Base-by-base conservation (phyloP, 2,329 filamentous ascomycete species). In the Pyrenophora graminea region DNA sequence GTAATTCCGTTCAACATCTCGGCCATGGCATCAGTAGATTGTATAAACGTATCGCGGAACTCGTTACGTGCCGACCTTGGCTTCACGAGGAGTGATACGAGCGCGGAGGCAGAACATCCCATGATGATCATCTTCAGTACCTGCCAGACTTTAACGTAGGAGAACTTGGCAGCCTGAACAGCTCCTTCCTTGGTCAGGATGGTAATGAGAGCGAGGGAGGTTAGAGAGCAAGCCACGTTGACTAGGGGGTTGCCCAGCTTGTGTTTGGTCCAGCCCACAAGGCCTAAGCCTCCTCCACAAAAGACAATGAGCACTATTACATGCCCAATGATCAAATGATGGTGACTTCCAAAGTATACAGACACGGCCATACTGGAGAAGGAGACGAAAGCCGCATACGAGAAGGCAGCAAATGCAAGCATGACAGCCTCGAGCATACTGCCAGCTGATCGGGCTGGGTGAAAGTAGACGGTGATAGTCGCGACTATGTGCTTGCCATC, bases 401-500 rank as follows among this genome's bases (percentile, higher is more conserved):
- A 74, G 53, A 96, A 90, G 1, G 91, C 92, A 30, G 88, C 79
- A 32, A 89, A 75, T 5, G 90, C 90, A 51, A 94, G 85, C 30
- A 92, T 75, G 9, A 88, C 83, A 3, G 91, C 92, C 73, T 96
- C 90, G 51, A 90, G 82, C 91, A 97, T 96, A 59, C 89, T 94
- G 1, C 93, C 93, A 21, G 87, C 84, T 15, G 90, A 90, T 51
- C 93, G 82, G 5, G 91, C 90, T 4, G 93, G 91, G 71, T 97
- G 91, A 66, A 97, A 97, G 68, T 96, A 97, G 9, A 97, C 92
- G 0, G 91, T 95, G 51, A 97, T 85, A 2, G 93, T 97, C 27
- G 91, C 91, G 44, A 96, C 91, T 67, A 96, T 87, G 74, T 97
- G 93, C 69, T 97, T 97, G 43, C 91, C 91, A 74, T 96, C 92